Percentiles rank a stretch among this genome's conserved stretches.
phyloP scores from a whole-genome alignment of 495 filamentous ascomycete species.

The Lophiostoma macrostomum region DNA sequence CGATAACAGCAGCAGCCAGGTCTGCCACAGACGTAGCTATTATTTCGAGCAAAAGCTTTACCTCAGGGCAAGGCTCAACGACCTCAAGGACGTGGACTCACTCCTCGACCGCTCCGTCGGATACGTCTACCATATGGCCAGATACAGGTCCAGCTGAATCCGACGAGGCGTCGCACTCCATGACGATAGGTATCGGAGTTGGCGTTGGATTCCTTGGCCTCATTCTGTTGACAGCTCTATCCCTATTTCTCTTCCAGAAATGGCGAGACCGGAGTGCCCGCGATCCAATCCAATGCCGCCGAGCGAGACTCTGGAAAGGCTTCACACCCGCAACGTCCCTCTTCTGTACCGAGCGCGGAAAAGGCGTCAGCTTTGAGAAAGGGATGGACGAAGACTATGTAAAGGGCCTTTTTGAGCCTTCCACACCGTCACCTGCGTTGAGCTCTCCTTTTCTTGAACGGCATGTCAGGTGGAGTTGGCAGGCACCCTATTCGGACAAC shows the following conservation, averaged over 20 bases:
- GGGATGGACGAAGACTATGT: background rate
- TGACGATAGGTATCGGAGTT: constrained; percentile 15
- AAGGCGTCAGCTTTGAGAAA: background rate
- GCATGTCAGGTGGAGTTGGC: too few species aligned
- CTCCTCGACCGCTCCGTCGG: background rate
- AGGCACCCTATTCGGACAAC: too few species aligned
- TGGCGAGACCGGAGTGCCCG: background rate
- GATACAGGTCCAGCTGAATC: background rate
- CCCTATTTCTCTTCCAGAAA: constrained; percentile 4
- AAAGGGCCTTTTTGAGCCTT: background rate
- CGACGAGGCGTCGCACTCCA: constrained; percentile 1
- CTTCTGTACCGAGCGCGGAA: background rate
- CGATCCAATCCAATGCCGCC: background rate
- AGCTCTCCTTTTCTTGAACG: background rate
- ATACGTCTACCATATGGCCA: background rate
- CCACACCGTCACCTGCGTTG: background rate
- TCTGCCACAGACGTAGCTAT: too few species aligned
- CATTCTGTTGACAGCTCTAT: background rate
- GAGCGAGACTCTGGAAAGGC: constrained; percentile 10
- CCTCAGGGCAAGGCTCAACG: too few species aligned
- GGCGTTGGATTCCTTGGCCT: constrained; percentile 8
- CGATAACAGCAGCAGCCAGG: too few species aligned
- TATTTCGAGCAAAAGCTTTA: too few species aligned
- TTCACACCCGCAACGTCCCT: constrained; percentile 11
- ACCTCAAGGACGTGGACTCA: too few species aligned